Evolutionary conservation across 1,284 basidiomycete genomes (phyloP).

Genomic region (Tylopilus sp.): DNA sequence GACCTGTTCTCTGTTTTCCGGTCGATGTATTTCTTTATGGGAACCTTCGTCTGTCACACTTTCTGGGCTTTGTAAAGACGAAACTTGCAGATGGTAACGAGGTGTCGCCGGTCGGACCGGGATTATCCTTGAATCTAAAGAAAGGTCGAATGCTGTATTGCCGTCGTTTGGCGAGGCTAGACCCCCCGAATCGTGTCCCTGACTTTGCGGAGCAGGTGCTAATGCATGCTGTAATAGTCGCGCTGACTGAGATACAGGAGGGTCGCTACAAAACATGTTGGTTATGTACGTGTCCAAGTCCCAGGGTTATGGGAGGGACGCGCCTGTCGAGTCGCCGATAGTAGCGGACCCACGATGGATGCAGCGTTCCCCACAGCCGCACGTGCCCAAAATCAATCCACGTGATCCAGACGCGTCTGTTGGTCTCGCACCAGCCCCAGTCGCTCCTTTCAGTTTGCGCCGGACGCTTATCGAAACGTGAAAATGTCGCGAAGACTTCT

Average conservation of each 20-base stretch:
- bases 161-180: conserved; percentile 18
- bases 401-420: conserved; percentile 33
- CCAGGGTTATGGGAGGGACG: conserved; percentile 25
- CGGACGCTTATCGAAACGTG: conserved; percentile 25
- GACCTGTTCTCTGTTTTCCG: conserved; percentile 7
- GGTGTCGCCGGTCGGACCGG: conserved; percentile 31
- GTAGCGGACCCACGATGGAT: neutral
- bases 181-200: conserved; percentile 14
- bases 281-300: conserved; percentile 12
- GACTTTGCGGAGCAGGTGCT: conserved; percentile 16
- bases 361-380: neutral
- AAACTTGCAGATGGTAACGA: conserved; percentile 56
- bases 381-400: conserved; percentile 33
- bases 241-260: conserved; percentile 28
- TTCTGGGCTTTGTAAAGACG: conserved; percentile 42
- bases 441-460: conserved; percentile 33
- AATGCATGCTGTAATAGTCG: conserved; percentile 38
- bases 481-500: conserved; percentile 18
- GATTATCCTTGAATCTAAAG: conserved; percentile 27
- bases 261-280: conserved; percentile 24
- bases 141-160: conserved; percentile 21
- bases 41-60: conserved; percentile 38
- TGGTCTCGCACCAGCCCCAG: too few species aligned
- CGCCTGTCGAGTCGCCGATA: too few species aligned
- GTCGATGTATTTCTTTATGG: conserved; percentile 48